These are phyloP conservation scores for Gamarada debralockiae DNA, from an alignment of 495 filamentous ascomycete genomes.

Conservation along the genomic window DNA sequence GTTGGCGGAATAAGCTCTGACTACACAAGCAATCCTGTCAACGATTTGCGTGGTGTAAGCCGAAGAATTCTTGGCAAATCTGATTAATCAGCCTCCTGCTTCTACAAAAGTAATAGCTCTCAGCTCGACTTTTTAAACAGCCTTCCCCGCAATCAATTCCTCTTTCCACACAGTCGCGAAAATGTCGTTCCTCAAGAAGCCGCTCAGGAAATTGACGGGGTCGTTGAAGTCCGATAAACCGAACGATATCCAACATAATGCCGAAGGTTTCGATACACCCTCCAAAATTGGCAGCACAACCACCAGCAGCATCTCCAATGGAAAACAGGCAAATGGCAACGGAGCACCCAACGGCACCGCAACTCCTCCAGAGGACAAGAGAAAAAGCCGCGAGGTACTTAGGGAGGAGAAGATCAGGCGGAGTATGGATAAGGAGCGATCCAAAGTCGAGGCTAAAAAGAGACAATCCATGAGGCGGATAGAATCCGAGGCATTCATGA, in stretches of 20 bases:
- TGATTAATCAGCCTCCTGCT: not conserved
- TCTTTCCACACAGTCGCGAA: conserved; percentile 1
- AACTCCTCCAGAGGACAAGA: conserved; percentile 45
- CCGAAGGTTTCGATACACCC: conserved; percentile 4
- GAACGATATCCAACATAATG: conserved; percentile 2
- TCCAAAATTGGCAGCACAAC: conserved; percentile 25
- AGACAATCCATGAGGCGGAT: conserved; percentile 44
- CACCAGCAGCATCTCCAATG: conserved; percentile 33
- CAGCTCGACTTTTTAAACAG: not conserved
- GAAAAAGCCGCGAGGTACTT: conserved; percentile 41
- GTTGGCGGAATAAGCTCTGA: too few species aligned
- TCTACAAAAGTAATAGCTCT: conserved; percentile 20
- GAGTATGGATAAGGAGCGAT: conserved; percentile 44
- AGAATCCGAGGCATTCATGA: conserved; percentile 43
- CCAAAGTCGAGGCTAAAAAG: conserved; percentile 39
- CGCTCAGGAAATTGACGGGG: conserved; percentile 18
- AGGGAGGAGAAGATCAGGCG: conserved; percentile 48
- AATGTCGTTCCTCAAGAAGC: conserved; percentile 26
- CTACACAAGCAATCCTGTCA: not conserved
- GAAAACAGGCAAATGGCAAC: conserved; percentile 37
- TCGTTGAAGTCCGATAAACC: not conserved
- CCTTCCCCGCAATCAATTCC: conserved; percentile 1
- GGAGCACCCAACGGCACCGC: conserved; percentile 25
- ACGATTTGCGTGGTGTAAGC: not conserved
- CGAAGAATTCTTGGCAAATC: not conserved